These are phyloP conservation scores for Actinidia chinensis DNA, from an alignment of 179 eudicot species.

Conservation along the genomic window DNA sequence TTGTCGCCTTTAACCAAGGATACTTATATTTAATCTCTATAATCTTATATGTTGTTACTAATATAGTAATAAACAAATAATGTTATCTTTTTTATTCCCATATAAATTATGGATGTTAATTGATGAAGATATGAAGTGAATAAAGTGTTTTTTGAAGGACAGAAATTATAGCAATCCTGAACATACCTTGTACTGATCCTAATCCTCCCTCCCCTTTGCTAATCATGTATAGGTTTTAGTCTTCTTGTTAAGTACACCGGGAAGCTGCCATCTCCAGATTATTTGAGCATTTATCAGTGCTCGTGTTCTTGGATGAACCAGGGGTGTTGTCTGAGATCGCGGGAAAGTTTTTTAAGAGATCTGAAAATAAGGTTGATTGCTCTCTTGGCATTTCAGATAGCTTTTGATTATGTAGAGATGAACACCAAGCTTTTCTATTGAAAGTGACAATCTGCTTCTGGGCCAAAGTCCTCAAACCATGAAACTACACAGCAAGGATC, in stretches of 20 bases:
- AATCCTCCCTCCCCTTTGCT: slow-evolving; percentile 5
- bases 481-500: slow-evolving; percentile 47
- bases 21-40: background rate
- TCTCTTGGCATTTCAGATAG: slow-evolving; percentile 84
- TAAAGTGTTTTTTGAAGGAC: background rate
- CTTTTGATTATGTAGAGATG: slow-evolving; percentile 93
- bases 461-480: slow-evolving; percentile 42
- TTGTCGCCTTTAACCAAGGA: background rate
- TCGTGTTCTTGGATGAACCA: slow-evolving; percentile 87
- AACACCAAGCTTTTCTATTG: slow-evolving; percentile 91
- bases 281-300: slow-evolving; percentile 90
- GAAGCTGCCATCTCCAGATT: slow-evolving; percentile 87
- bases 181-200: background rate
- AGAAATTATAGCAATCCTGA: background rate
- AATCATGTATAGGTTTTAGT: slow-evolving; percentile 62
- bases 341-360: slow-evolving; percentile 70
- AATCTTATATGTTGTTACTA: background rate
- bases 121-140: background rate
- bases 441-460: slow-evolving; percentile 72
- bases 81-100: background rate
- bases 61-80: background rate
- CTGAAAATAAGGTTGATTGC: slow-evolving; percentile 78
- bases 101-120: background rate
- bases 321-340: slow-evolving; percentile 74
- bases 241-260: slow-evolving; percentile 79